Conservation (phyloP, 2,329 filamentous ascomycete species). For the Aspergillus sojae region DNA sequence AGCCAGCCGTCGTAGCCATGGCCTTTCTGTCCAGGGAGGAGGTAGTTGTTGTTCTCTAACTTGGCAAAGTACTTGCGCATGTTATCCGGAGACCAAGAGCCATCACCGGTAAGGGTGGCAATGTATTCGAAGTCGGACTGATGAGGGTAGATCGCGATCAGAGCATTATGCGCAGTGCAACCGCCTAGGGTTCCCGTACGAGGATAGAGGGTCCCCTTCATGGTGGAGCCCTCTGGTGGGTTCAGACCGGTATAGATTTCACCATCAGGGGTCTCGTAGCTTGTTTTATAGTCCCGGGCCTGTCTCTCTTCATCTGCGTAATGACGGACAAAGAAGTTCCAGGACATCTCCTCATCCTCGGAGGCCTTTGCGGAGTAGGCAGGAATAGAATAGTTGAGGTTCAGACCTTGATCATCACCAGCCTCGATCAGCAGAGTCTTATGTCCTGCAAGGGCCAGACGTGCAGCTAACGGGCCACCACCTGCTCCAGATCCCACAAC, state of each 20-base stretch:
- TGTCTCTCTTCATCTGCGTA: constrained; percentile 34
- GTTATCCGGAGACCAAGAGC: constrained; percentile 58
- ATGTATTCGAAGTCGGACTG: constrained; percentile 63
- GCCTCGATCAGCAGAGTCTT: constrained; percentile 43
- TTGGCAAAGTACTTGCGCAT: constrained; percentile 61
- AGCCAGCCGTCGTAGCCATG: constrained; percentile 45
- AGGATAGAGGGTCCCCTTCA: constrained; percentile 61
- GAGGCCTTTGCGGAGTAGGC: constrained; percentile 31
- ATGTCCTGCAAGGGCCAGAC: constrained; percentile 38
- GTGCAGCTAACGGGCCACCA: constrained; percentile 40
- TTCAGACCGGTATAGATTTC: constrained; percentile 56
- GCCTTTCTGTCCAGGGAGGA: constrained; percentile 43
- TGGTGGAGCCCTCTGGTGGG: constrained; percentile 55
- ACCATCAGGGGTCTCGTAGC: constrained; percentile 50
- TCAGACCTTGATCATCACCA: constrained; percentile 38
- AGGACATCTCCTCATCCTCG: constrained; percentile 33
- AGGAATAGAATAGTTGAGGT: constrained; percentile 33
- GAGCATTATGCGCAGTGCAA: constrained; percentile 63
- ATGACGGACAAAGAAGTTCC: constrained; percentile 43
- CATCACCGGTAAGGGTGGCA: constrained; percentile 61
- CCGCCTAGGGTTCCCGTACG: constrained; percentile 60
- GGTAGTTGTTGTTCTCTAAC: constrained; percentile 59
- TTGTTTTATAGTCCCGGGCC: constrained; percentile 40
- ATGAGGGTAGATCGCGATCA: constrained; percentile 62
- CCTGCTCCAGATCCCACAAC: constrained; percentile 42